A percentile compares a stretch with the other conserved stretches of the same genome.
These are phyloP conservation scores for Bidens hawaiensis DNA, from an alignment of 140 eudicot species.

Conservation along the genomic window DNA sequence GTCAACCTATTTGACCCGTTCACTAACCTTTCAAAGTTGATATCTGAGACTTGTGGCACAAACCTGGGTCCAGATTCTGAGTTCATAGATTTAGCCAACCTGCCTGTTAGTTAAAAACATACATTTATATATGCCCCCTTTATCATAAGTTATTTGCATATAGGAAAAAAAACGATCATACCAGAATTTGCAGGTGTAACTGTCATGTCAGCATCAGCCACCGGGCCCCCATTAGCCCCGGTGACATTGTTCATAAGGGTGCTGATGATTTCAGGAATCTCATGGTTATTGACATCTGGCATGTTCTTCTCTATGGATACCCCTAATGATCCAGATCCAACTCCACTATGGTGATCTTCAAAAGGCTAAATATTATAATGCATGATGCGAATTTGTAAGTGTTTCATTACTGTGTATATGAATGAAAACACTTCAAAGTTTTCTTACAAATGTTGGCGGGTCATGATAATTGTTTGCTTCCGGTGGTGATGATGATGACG, in stretches of 20 bases:
- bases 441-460: conserved; percentile 50
- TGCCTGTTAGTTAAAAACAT: conserved; percentile 33
- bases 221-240: conserved; percentile 29
- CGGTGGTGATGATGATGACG: conserved; percentile 61
- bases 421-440: conserved; percentile 3
- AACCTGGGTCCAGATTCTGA: conserved; percentile 58
- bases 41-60: conserved; percentile 39
- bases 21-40: conserved; percentile 69
- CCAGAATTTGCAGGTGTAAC: conserved; percentile 76
- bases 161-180: conserved; percentile 13
- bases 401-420: not conserved
- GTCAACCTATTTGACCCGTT: not conserved
- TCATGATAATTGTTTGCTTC: conserved; percentile 37
- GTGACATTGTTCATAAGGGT: conserved; percentile 29
- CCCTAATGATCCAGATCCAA: conserved; percentile 42
- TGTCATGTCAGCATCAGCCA: conserved; percentile 30
- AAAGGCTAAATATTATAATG: conserved; percentile 40
- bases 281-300: conserved; percentile 23
- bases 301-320: conserved; percentile 46
- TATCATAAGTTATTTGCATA: not conserved
- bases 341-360: conserved; percentile 48
- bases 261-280: conserved; percentile 32
- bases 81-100: conserved; percentile 48
- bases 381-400: conserved; percentile 9
- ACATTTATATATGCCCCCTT: not conserved